Evolutionary conservation across 495 filamentous ascomycete species (phyloP), one percentile per base, ranked within the genome.

Genomic region (Letharia lupina): DNA sequence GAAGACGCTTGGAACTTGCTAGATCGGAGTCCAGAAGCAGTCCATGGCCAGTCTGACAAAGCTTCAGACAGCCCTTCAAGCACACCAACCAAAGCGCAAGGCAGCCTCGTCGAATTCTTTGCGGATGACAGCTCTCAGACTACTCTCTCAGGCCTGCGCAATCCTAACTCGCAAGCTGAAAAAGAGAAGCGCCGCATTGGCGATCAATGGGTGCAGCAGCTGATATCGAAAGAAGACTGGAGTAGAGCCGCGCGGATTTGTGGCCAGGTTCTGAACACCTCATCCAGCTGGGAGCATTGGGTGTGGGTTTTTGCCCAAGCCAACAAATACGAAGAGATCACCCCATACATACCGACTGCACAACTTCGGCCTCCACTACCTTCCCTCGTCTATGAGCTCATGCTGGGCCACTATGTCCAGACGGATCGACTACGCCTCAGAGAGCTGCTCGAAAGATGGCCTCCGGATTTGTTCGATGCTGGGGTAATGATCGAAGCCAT

Each of bases 131-230:
- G 78, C 10, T 83, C 86, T 20, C 90, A 90, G 12, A 80, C 86
- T 6, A 83, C 73, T 9, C 75, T 77, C 5, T 75, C 75, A 37
- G 77, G 75, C 64, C 37, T 41, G 10, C 54, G 64, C 1, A 65
- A 67, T 56, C 68, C 71, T 12, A 76, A 81, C 62, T 87, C 89
- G 16, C 83, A 87, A 0, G 86, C 87, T 1, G 89, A 95, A 63
- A 91, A 89, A 68, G 94, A 98, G 72, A 98, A 98, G 74, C 85
- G 90, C 35, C 84, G 89, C 16, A 89, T 98, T 69, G 94, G 94
- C 33, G 95, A 96, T 71, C 81, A 91, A 7, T 98, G 94, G 94
- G 77, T 97, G 59, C 86, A 93, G 56, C 90, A 96, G 68, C 83
- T 96, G 37, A 80, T 96, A 50, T 79, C 85, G 9, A 80, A 82